Evolutionary conservation across 192 early-diverging fungal species (phyloP), one percentile per base, ranked within the genome.

Genomic region (Mortierella hygrophila): DNA sequence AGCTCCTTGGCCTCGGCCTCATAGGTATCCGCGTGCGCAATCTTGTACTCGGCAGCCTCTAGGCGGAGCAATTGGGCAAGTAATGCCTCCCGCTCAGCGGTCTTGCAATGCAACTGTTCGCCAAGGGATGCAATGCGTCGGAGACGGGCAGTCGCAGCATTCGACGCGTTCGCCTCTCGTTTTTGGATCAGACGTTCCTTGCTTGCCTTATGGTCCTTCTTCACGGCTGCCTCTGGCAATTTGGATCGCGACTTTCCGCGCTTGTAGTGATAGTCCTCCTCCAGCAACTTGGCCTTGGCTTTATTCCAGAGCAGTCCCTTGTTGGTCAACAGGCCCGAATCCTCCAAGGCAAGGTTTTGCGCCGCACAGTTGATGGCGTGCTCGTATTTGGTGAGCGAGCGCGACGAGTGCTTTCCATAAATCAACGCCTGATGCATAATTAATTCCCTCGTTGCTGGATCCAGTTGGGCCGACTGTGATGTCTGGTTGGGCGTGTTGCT

Each of bases 241-340:
- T 93, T 93, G 65, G 92, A 93, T 63, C 92, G 83, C 57, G 90
- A 92, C 37, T 82, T 81, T 18, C 92, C 92, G 16, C 92, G 91
- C 63, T 92, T 93, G 78, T 93, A 93, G 18, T 82, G 78, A 68
- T 92, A 93, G 4, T 91, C 91, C 38, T 89, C 89, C 42, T 82
- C 80, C 35, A 93, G 68, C 0, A 93, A 69, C 68, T 90, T 90
- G 4, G 87, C 87, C 72, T 92, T 92, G 7, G 92, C 91, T 44
- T 84, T 82, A 16, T 90, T 89, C 60, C 91, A 92, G 23, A 93
- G 68, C 4, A 54, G 40, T 10, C 91, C 90, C 75, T 90, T 91
- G 55, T 92, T 80, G 1, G 87, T 72, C 37, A 93, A 65, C 21
- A 91, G 63, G 46, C 75, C 69, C 26, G 91, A 89, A 55, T 91